Conservation (phyloP, 352 stramenopile genomes). For the Pythium phragmiticola region DNA sequence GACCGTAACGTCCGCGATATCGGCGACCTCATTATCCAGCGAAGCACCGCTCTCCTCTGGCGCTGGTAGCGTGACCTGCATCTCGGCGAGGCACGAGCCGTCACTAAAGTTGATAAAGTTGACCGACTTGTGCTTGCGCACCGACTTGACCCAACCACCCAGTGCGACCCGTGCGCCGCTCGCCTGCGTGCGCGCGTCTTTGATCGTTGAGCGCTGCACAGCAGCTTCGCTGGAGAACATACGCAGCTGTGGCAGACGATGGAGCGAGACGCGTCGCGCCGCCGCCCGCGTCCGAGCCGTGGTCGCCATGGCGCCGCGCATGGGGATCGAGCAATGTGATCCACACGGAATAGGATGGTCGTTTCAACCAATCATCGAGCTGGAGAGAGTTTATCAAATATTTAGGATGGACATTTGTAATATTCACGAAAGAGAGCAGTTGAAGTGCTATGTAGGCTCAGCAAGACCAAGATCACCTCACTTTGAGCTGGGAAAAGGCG, state of each 20-base stretch:
- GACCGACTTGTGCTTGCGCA: constrained; percentile 96
- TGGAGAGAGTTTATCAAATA: too few relatives aligned
- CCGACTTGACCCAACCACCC: constrained; percentile 94
- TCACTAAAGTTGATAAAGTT: constrained; percentile 97
- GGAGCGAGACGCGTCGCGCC: neutral
- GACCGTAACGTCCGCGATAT: constrained; percentile 90
- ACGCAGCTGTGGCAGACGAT: constrained; percentile 2
- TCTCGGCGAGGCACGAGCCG: constrained; percentile 89
- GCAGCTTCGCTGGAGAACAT: neutral
- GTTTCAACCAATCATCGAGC: neutral
- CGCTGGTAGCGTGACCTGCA: constrained; percentile 88
- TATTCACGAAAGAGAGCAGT: neutral
- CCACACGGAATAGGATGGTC: neutral
- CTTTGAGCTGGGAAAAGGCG: too few relatives aligned
- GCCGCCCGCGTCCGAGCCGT: neutral
- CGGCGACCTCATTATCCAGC: constrained; percentile 22
- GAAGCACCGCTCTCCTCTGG: constrained; percentile 2
- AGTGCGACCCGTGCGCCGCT: constrained; percentile 48
- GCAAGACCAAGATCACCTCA: too few relatives aligned
- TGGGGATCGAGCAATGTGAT: constrained; percentile 17
- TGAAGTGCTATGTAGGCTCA: too few relatives aligned
- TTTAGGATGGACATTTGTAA: too few relatives aligned
- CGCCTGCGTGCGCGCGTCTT: constrained; percentile 35
- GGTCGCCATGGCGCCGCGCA: neutral
- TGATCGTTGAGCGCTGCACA: constrained; percentile 38